Evolutionary conservation across 495 filamentous ascomycete species (phyloP).

Genomic region (Baudoinia panamericana): DNA sequence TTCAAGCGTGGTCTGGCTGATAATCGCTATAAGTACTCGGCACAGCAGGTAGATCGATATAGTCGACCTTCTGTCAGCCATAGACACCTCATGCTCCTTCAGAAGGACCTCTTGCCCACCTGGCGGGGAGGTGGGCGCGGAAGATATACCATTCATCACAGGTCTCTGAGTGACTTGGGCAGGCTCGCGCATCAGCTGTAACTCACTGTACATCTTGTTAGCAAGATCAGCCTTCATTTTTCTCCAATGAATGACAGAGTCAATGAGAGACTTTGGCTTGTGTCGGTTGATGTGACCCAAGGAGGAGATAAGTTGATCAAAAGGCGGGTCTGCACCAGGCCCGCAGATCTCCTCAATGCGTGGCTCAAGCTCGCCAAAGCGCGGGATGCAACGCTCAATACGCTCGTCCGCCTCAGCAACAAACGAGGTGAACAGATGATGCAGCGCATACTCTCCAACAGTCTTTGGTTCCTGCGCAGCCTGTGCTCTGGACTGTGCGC

Average conservation of each 20-base stretch:
- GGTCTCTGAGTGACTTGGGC: conserved; percentile 1
- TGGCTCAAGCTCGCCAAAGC: conserved; percentile 59
- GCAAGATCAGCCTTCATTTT: conserved; percentile 88
- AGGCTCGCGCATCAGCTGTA: conserved; percentile 8
- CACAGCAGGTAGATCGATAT: conserved; percentile 93
- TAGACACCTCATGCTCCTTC: conserved; percentile 50
- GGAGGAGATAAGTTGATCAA: conserved; percentile 89
- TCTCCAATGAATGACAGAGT: conserved; percentile 94
- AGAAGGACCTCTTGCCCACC: conserved; percentile 5
- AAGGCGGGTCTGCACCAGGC: conserved; percentile 72
- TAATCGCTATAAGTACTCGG: conserved; percentile 84
- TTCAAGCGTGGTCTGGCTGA: conserved; percentile 66
- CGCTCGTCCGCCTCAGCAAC: conserved; percentile 85
- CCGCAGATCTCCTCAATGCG: conserved; percentile 81
- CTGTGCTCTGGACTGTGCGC: conserved; percentile 66
- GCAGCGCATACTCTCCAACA: conserved; percentile 89
- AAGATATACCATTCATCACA: background rate
- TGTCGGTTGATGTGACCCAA: conserved; percentile 84
- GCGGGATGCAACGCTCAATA: conserved; percentile 68
- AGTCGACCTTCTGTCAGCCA: conserved; percentile 75
- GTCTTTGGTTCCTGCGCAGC: conserved; percentile 67
- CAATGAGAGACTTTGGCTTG: conserved; percentile 90
- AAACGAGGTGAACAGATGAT: conserved; percentile 88
- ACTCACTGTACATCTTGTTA: conserved; percentile 10
- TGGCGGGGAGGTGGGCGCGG: conserved; percentile 2